Evolutionary conservation across 2,329 filamentous ascomycete species (phyloP), one percentile per base, ranked within the genome.

Genomic region (Colletotrichum brevisporum): DNA sequence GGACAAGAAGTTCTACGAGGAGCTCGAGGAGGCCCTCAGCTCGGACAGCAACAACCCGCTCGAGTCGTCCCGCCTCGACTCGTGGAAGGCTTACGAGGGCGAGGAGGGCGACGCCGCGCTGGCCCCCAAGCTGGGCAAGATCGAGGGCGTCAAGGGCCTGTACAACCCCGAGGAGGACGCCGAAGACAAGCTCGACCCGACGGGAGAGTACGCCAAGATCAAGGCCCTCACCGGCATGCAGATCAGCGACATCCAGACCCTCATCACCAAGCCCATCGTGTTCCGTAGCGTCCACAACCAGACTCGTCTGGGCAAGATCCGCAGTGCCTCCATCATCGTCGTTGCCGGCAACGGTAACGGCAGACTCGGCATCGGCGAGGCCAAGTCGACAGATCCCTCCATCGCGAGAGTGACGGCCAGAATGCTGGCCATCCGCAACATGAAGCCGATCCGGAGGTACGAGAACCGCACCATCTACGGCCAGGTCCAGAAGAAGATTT

Each of bases 261-360:
- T 97, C 68, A 85, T 88, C 67, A 83, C 88, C 72, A 97, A 97
- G 86, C 85, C 87, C 55, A 83, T 99, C 54, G 92, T 97, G 54
- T 77, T 78, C 5, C 93, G 95, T 76, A 81, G 82, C 48, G 96
- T 99, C 68, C 85, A 89, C 73, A 98, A 99, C 83, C 95, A 98
- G 86, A 98, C 96, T 24, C 93, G 95, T 84, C 90, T 99, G 82
- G 96, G 96, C 78, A 99, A 98, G 86, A 91, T 99, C 69, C 87
- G 88, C 74, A 93, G 91, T 79, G 76, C 86, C 48, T 97, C 95
- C 76, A 86, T 90, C 74, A 83, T 98, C 70, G 90, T 90, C 48
- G 90, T 98, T 74, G 95, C 94, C 6, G 96, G 96, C 60, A 97
- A 98, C 81, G 88, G 90, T 67, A 88, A 96, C 73, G 96, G 96